Percentiles rank a stretch among this genome's conserved stretches.
Evolutionary conservation across 441 rosid genomes (phyloP).

Genomic region (Adansonia rubrostipa): DNA sequence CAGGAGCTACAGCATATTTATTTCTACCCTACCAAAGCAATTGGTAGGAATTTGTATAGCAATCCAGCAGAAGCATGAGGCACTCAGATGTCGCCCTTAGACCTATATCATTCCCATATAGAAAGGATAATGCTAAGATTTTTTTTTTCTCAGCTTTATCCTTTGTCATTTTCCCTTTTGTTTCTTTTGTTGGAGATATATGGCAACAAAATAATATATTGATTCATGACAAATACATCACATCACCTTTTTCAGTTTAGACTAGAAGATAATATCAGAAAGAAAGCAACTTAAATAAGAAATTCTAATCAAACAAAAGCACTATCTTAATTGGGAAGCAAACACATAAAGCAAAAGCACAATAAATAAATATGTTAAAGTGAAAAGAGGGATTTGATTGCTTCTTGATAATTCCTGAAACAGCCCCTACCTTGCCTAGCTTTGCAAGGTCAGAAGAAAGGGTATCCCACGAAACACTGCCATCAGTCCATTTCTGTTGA

Average conservation of each 20-base stretch:
- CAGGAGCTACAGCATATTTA: not conserved
- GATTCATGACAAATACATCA: not conserved
- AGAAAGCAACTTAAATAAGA: not conserved
- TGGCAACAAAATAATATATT: too few species aligned
- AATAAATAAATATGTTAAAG: not conserved
- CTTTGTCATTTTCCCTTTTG: not conserved
- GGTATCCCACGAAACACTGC: constrained; percentile 61
- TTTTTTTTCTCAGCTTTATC: not conserved
- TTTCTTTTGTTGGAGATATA: too few species aligned
- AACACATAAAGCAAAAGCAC: not conserved
- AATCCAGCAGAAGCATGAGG: not conserved
- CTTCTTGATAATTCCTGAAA: constrained; percentile 12
- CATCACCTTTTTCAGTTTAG: not conserved
- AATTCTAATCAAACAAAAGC: constrained; percentile 1
- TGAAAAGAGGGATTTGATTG: constrained; percentile 1
- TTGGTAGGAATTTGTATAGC: not conserved
- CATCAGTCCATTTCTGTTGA: constrained; percentile 92
- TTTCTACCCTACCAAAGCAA: not conserved
- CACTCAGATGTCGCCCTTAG: not conserved
- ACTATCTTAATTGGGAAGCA: not conserved
- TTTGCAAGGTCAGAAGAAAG: constrained; percentile 62
- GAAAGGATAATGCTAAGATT: not conserved
- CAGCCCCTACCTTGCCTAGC: constrained; percentile 64
- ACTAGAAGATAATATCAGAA: not conserved
- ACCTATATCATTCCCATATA: not conserved